phyloP scores from a whole-genome alignment of 2,329 filamentous ascomycete genomes.

The Calcarisporium arbuscula region DNA sequence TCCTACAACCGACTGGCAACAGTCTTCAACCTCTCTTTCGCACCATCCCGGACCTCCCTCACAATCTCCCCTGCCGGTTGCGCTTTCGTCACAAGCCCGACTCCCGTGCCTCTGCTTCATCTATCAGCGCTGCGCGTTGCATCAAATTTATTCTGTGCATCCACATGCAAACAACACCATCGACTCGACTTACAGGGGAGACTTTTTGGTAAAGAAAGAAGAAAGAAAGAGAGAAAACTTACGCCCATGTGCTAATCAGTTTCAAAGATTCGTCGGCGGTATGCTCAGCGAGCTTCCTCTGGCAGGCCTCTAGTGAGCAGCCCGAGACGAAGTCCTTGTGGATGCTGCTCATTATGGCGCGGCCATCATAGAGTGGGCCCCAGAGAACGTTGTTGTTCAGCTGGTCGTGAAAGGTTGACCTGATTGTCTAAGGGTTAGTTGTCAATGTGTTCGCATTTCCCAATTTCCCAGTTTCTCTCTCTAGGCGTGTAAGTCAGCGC shows the following conservation, averaged over 20 bases:
- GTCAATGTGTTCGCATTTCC: neutral
- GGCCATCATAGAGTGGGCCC: constrained; percentile 37
- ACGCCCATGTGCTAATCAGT: constrained; percentile 32
- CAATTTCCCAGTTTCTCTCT: neutral
- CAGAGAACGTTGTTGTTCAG: constrained; percentile 31
- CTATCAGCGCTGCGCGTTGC: neutral
- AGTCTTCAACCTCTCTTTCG: constrained; percentile 26
- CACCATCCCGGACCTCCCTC: constrained; percentile 30
- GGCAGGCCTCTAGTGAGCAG: constrained; percentile 35
- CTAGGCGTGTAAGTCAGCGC: no score
- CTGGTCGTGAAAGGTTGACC: constrained; percentile 36
- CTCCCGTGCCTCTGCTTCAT: constrained; percentile 30
- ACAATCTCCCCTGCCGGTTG: constrained; percentile 38
- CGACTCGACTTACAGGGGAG: neutral
- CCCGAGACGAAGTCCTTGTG: constrained; percentile 34
- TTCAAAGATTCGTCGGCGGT: constrained; percentile 26
- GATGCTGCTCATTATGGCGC: constrained; percentile 32
- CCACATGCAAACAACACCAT: neutral
- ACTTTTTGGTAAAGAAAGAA: neutral
- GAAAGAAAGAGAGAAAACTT: constrained; percentile 12
- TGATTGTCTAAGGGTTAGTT: constrained; percentile 10
- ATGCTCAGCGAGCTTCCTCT: constrained; percentile 29
- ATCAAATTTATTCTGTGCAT: constrained; percentile 6
- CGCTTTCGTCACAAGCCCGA: constrained; percentile 36
- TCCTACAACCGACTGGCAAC: constrained; percentile 16